Evolutionary conservation across 345 rosid genomes (phyloP), one percentile per base, ranked within the genome.

Genomic region (Gossypium longicalyx): DNA sequence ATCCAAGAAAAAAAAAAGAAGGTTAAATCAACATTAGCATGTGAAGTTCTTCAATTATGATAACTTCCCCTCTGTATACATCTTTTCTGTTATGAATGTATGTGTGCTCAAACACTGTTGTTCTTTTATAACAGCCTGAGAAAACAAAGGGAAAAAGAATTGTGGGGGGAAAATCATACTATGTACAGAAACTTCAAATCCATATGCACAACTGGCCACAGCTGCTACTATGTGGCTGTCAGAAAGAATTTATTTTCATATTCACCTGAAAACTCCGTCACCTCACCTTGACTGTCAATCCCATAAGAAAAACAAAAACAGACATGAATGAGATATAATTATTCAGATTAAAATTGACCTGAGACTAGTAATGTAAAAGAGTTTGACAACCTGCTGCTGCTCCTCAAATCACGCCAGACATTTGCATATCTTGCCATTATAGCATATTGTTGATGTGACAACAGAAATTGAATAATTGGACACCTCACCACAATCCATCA

Each of bases 181-280:
- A 83, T 67, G 73, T 78, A 81, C 77, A 77, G 48, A 77, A 48
- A 44, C 65, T 43, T 57, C 54, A 61, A 15, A 43, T 63, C 45
- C 41, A 53, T 29, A 41, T 51, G 70, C 74, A 68, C 43, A 67
- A 29, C 25, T 34, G 48, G 10, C 65, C 44, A 25, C 44, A 38
- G 67, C 62, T 15, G 62, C 59, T 20, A 10, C 22, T 54, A 60
- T 38, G 72, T 38, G 72, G 45, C 60, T 20, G 61, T 67, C 64
- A 61, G 62, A 77, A 25, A 71, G 54, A 13, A 8, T 16, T 48
- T 69, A 71, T 25, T 65, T 62, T 34, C 43, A 25, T 27, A 57
- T 20, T 77, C 15, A 70, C 75, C 41, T 10, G 49, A 74, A 11
- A 19, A 20, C 64, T 52, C 22, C 34, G 5, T 22, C 22, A 43